These are phyloP conservation scores for Microcyclospora tardicrescens DNA, from an alignment of 2,329 filamentous ascomycete species.

Conservation along the genomic window DNA sequence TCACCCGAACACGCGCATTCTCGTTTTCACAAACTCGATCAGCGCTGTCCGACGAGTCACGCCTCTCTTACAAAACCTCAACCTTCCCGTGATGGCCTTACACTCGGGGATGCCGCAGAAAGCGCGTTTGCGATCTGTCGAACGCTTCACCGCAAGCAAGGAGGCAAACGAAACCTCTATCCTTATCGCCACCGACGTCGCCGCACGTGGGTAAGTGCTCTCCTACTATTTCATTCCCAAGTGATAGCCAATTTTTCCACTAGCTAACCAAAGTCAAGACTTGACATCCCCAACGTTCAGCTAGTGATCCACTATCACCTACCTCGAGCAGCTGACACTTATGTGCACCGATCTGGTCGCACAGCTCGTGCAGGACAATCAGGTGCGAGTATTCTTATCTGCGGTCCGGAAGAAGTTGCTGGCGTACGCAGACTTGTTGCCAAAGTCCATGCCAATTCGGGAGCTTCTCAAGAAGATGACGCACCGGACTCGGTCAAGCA, in stretches of 20 bases:
- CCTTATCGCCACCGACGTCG: constrained; percentile 84
- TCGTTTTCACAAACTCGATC: constrained; percentile 95
- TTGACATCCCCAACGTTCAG: constrained; percentile 84
- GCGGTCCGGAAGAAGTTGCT: constrained; percentile 78
- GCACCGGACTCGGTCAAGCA: constrained; percentile 36
- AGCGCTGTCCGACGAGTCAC: constrained; percentile 76
- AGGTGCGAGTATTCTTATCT: constrained; percentile 77
- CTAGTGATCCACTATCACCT: constrained; percentile 92
- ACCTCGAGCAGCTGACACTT: constrained; percentile 78
- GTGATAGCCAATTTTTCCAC: too few relatives aligned
- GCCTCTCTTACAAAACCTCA: constrained; percentile 71
- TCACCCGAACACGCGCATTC: constrained; percentile 64
- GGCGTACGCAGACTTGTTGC: constrained; percentile 71
- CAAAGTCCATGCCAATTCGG: constrained; percentile 63
- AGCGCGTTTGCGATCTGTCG: constrained; percentile 80
- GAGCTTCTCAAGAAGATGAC: constrained; percentile 24
- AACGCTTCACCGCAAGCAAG: constrained; percentile 54
- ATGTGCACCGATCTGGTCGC: constrained; percentile 88
- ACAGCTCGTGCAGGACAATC: constrained; percentile 71
- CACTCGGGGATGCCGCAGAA: constrained; percentile 96
- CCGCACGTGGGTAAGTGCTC: constrained; percentile 48
- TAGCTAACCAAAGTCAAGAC: constrained; percentile 28
- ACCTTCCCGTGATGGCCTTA: constrained; percentile 60
- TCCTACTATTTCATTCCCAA: too few relatives aligned
- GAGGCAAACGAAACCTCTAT: constrained; percentile 38